Base-by-base conservation (phyloP, 192 early-diverging fungal species). In the Gonapodya prolifera region DNA sequence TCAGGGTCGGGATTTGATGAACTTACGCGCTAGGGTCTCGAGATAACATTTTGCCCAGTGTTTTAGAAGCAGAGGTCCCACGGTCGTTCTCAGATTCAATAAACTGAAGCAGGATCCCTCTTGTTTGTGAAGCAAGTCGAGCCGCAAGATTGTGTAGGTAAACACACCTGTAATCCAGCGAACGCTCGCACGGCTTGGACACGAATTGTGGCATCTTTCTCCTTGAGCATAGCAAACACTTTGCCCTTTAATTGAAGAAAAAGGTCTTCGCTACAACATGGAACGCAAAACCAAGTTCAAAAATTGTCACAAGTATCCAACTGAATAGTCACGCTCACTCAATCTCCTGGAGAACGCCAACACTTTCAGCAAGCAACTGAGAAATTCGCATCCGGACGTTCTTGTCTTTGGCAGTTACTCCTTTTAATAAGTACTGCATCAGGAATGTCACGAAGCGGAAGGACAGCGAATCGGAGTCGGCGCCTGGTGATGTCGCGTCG, bases 351-450 rank as follows among this genome's bases (percentile, higher is more conserved):
- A 94, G 78, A 30, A 86, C 89, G 80, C 88, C 91, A 32, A 93
- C 85, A 45, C 90, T 87, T 80, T 91, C 83, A 1, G 90, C 91
- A 34, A 94, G 87, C 1, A 95, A 81, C 82, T 94, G 91, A 78
- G 91, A 93, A 76, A 88, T 89, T 1, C 94, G 88, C 76, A 88
- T 79, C 13, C 94, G 89, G 1, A 94, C 90, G 8, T 83, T 83
- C 80, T 92, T 92, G 77, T 94, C 92, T 77, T 91, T 94, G 29
- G 92, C 91, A n/a, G 85, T 86, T 78, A 93, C 88, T 1, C 94
- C 94, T 77, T 86, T 89, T 71, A 93, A 79, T 33, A 94, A 73
- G 78, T 94, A 87, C 75, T 79, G 81, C 80, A 95, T 85, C 31
- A 96, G 80, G 34, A 83, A 83, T 80, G 87, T 87, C n/a, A 90